These are phyloP conservation scores for Wickerhamiella sergipiensis DNA, from an alignment of 805 yeast genomes.

Conservation along the genomic window DNA sequence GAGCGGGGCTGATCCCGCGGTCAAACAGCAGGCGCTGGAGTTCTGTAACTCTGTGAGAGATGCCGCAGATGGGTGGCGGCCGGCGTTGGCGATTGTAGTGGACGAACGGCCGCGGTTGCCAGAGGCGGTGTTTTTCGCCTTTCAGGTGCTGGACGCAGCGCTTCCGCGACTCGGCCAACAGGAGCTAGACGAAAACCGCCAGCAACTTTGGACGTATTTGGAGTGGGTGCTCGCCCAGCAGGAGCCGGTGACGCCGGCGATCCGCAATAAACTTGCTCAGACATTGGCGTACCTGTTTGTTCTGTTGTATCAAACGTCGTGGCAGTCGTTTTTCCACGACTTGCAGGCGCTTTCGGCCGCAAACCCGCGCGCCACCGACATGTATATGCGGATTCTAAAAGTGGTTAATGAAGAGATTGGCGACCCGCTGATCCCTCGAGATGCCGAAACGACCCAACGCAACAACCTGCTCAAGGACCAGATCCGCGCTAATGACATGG, in stretches of 20 bases:
- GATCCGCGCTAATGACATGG: constrained; percentile 67
- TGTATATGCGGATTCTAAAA: constrained; percentile 57
- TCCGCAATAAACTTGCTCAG: constrained; percentile 46
- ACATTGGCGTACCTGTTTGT: constrained; percentile 40
- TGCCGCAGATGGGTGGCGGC: constrained; percentile 35
- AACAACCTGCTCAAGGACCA: constrained; percentile 68
- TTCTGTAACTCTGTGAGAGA: constrained; percentile 31
- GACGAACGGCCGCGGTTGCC: constrained; percentile 31
- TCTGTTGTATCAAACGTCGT: constrained; percentile 32
- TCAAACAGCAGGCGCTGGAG: constrained; percentile 40
- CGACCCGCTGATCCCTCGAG: constrained; percentile 69
- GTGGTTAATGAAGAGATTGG: constrained; percentile 86
- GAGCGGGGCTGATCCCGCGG: constrained; percentile 45
- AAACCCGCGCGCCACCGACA: constrained; percentile 40
- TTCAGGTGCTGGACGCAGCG: constrained; percentile 55
- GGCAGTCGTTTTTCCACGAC: constrained; percentile 41
- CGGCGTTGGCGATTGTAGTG: constrained; percentile 30
- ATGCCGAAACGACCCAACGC: constrained; percentile 42
- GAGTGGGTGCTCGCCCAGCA: constrained; percentile 19
- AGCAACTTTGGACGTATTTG: constrained; percentile 35
- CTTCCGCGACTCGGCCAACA: constrained; percentile 33
- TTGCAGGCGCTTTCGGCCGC: constrained; percentile 28
- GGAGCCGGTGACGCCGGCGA: constrained; percentile 26
- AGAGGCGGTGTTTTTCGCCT: constrained; percentile 49
- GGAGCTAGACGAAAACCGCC: constrained; percentile 34